Evolutionary conservation across 2,329 filamentous ascomycete genomes (phyloP).

Genomic region (Albifimbria verrucaria): DNA sequence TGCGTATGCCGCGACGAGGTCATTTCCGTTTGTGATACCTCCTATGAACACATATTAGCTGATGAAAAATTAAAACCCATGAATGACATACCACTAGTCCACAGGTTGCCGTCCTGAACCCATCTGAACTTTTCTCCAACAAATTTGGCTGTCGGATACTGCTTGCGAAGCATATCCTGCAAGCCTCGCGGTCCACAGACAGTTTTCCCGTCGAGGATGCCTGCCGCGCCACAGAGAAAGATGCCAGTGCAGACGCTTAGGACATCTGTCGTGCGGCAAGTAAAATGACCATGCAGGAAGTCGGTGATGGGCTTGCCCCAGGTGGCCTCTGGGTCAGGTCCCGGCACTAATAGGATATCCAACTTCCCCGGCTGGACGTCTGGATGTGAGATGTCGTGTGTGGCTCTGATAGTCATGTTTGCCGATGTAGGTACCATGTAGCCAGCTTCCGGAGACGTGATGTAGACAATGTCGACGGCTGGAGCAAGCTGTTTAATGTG

Average conservation of each 20-base stretch:
- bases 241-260: conserved; percentile 51
- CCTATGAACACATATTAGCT: conserved; percentile 26
- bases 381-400: conserved; percentile 40
- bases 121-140: conserved; percentile 46
- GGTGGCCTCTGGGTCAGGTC: conserved; percentile 36
- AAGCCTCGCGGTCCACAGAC: conserved; percentile 45
- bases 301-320: conserved; percentile 31
- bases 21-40: conserved; percentile 55
- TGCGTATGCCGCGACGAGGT: conserved; percentile 51
- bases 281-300: conserved; percentile 41
- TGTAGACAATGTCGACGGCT: conserved; percentile 41
- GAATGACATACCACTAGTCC: conserved; percentile 44
- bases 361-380: conserved; percentile 48
- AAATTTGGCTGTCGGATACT: conserved; percentile 36
- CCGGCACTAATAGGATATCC: conserved; percentile 49
- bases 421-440: conserved; percentile 39
- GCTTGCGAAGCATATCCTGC: conserved; percentile 34
- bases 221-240: conserved; percentile 44
- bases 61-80: neutral
- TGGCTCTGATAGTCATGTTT: conserved; percentile 32
- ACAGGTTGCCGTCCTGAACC: conserved; percentile 51
- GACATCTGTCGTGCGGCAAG: conserved; percentile 39
- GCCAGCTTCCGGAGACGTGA: conserved; percentile 35
- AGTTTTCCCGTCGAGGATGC: conserved; percentile 41
- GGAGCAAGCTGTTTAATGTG: conserved; percentile 39